phyloP scores from a whole-genome alignment of 768 basidiomycete genomes.

The Auricularia heimuer region DNA sequence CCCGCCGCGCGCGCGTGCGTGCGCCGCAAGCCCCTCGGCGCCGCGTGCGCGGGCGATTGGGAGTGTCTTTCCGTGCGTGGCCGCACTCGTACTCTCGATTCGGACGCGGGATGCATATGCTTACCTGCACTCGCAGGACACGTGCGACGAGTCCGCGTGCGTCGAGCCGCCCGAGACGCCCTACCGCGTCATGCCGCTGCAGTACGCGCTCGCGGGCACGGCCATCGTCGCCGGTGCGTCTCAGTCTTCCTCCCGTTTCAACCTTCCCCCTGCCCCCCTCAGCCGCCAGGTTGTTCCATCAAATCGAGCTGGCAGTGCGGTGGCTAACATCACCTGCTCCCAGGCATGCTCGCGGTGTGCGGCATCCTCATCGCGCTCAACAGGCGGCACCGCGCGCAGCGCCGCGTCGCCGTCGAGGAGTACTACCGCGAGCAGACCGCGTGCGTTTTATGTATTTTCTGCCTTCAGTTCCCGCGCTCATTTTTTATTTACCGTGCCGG shows the following conservation, averaged over 20 bases:
- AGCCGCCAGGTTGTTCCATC: not conserved
- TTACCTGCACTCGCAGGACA: not conserved
- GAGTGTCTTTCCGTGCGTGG: slow-evolving; percentile 27
- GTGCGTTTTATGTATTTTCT: not conserved
- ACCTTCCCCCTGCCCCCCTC: not conserved
- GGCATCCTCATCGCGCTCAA: slow-evolving; percentile 1
- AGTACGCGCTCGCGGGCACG: slow-evolving; percentile 29
- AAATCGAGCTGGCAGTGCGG: too few relatives aligned
- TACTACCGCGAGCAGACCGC: slow-evolving; percentile 39
- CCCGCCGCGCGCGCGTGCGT: slow-evolving; percentile 46
- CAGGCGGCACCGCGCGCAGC: not conserved
- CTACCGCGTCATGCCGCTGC: slow-evolving; percentile 32
- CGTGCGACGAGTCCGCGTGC: slow-evolving; percentile 12
- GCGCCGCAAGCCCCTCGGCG: slow-evolving; percentile 45
- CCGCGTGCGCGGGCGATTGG: slow-evolving; percentile 44
- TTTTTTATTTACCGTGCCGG: not conserved
- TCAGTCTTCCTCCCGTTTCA: not conserved
- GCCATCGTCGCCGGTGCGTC: slow-evolving; percentile 32
- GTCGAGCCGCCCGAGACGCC: slow-evolving; percentile 29
- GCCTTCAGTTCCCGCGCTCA: not conserved
- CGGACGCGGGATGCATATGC: too few relatives aligned
- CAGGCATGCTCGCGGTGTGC: slow-evolving; percentile 3
- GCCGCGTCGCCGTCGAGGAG: slow-evolving; percentile 22
- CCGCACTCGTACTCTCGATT: not conserved
- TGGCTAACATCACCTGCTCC: slow-evolving; percentile 21